phyloP scores from a whole-genome alignment of 495 filamentous ascomycete species.

The Penicillium pancosmium region DNA sequence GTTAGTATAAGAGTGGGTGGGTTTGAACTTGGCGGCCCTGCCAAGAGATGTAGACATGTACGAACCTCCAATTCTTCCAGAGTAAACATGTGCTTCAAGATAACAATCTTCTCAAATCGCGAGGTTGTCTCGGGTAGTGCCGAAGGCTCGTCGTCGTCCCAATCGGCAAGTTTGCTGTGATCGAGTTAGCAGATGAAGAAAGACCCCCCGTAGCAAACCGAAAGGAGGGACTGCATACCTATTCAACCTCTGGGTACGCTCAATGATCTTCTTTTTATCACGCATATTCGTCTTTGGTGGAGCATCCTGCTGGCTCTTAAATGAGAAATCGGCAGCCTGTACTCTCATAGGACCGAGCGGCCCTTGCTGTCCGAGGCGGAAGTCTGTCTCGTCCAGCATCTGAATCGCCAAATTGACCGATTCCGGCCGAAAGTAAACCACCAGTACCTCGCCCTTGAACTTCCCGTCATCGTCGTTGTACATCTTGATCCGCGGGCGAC shows the following conservation, averaged over 20 bases:
- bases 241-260: slow-evolving; percentile 83
- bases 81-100: slow-evolving; percentile 95
- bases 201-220: not conserved
- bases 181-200: slow-evolving; percentile 9
- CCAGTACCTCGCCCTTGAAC: slow-evolving; percentile 90
- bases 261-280: slow-evolving; percentile 83
- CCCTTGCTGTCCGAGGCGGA: slow-evolving; percentile 63
- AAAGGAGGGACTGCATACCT: slow-evolving; percentile 46
- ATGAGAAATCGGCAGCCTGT: slow-evolving; percentile 81
- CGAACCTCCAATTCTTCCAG: slow-evolving; percentile 72
- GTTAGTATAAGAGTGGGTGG: slow-evolving; percentile 23
- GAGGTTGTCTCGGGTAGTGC: slow-evolving; percentile 56
- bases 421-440: slow-evolving; percentile 93
- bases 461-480: slow-evolving; percentile 80
- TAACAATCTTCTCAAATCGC: slow-evolving; percentile 76
- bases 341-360: slow-evolving; percentile 73
- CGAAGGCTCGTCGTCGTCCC: slow-evolving; percentile 85
- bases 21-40: too few species aligned
- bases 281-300: slow-evolving; percentile 56
- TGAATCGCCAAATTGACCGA: slow-evolving; percentile 87
- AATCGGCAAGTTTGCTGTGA: slow-evolving; percentile 82
- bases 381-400: slow-evolving; percentile 88
- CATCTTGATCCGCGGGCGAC: slow-evolving; percentile 86
- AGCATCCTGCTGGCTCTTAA: slow-evolving; percentile 70
- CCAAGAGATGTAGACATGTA: not conserved